Conservation (phyloP, 2,329 filamentous ascomycete species). For the Phaeosphaeriaceae sp. region DNA sequence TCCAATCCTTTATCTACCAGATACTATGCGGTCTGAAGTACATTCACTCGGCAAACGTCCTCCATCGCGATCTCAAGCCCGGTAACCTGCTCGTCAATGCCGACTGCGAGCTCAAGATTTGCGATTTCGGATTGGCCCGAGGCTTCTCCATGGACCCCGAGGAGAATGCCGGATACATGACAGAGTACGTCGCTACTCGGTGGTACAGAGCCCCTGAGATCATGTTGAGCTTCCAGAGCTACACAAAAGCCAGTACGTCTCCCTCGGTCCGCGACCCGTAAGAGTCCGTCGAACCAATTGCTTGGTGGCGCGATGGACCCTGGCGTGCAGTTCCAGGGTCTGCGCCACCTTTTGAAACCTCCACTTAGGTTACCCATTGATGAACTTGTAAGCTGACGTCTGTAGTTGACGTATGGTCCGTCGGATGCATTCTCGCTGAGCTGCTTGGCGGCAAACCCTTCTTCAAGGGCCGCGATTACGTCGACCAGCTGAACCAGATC, state of each 20-base stretch:
- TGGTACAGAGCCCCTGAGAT: conserved; percentile 99
- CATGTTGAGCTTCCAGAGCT: conserved; percentile 99
- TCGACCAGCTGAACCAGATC: conserved; percentile 99
- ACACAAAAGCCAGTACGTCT: conserved; percentile 98
- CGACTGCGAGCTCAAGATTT: conserved; percentile 99
- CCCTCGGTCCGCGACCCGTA: neutral
- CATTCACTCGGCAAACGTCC: conserved; percentile 97
- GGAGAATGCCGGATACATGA: conserved; percentile 99
- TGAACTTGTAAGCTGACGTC: conserved; percentile 28
- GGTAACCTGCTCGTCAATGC: conserved; percentile 97
- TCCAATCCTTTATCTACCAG: conserved; percentile 99
- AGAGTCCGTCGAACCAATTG: neutral
- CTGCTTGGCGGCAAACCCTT: conserved; percentile 95
- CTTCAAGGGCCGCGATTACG: conserved; percentile 99
- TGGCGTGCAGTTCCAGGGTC: conserved; percentile 9
- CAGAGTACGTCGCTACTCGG: conserved; percentile 96
- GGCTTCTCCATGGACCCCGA: conserved; percentile 97
- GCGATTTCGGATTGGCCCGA: conserved; percentile 94
- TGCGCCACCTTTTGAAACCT: conserved; percentile 6
- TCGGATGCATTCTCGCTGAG: conserved; percentile 96
- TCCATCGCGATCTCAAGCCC: conserved; percentile 96
- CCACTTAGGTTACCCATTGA: conserved; percentile 11
- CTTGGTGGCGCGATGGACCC: conserved; percentile 9
- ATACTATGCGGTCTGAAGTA: conserved; percentile 99
- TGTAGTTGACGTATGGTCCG: conserved; percentile 97